phyloP scores from a whole-genome alignment of 1,139 yeast species.

The Suhomyces anneliseae region DNA sequence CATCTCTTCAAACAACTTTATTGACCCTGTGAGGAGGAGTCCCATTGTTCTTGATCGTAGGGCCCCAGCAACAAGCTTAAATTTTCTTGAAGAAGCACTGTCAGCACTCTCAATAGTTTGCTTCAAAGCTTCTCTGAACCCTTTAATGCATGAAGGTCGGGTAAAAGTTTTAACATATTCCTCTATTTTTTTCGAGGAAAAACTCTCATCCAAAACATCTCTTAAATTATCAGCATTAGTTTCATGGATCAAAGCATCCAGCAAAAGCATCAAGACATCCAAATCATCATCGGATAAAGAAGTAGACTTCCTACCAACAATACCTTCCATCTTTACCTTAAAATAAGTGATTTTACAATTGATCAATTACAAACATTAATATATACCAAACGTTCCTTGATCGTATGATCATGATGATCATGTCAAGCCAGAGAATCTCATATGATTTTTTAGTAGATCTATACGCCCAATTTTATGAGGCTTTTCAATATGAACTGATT shows the following conservation, averaged over 20 bases:
- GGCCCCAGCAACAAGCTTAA: slow-evolving; percentile 9
- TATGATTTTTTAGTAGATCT: too few species aligned
- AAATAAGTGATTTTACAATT: too few species aligned
- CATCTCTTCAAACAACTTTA: slow-evolving; percentile 39
- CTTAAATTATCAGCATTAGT: slow-evolving; percentile 30
- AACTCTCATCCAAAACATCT: slow-evolving; percentile 27
- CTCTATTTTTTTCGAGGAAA: slow-evolving; percentile 32
- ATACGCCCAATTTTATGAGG: too few species aligned
- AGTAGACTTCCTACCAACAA: too few species aligned
- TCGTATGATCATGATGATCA: too few species aligned
- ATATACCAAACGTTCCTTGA: too few species aligned
- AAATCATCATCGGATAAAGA: slow-evolving; percentile 22
- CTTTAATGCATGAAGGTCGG: slow-evolving; percentile 34
- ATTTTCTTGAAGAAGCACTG: slow-evolving; percentile 19
- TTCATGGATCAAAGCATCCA: slow-evolving; percentile 41
- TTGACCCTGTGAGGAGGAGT: slow-evolving; percentile 39
- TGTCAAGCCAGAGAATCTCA: too few species aligned
- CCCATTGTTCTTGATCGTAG: slow-evolving; percentile 22
- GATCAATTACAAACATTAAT: too few species aligned
- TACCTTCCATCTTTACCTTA: too few species aligned
- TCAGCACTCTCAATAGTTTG: not conserved
- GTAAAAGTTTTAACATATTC: slow-evolving; percentile 31
- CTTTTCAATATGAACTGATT: too few species aligned
- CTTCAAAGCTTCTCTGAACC: slow-evolving; percentile 19
- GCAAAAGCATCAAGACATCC: slow-evolving; percentile 26